Evolutionary conservation across 306 rosid species (phyloP), one percentile per base, ranked within the genome.

Genomic region (Quercus wislizeni): DNA sequence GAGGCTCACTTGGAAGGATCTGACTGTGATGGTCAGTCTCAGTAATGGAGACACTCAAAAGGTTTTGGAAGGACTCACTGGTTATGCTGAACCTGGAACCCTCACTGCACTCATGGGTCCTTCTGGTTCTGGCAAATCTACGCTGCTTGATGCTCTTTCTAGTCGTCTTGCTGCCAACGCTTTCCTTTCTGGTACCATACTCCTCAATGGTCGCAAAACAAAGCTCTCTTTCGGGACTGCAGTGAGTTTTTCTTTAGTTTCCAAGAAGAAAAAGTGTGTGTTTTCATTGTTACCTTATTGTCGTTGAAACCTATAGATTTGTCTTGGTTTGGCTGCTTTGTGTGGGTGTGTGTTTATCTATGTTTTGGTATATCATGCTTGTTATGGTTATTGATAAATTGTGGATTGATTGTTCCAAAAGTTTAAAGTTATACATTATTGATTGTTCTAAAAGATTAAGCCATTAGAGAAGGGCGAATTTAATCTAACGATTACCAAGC

Each of bases 91-190:
- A 78, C 99, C 99, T 17, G 99, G 99, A 12, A 83, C 86, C 56
- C 83, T 96, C 82, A 96, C 99, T 6, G 97, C 97, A 75, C 83
- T 96, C 61, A 96, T 96, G 99, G 99, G 99, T 0, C 99, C 99
- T 6, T 96, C 99, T 23, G 99, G 99, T 23, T 95, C 99, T 0
- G 99, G 99, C 3, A 95, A 95, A 83, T 95, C 98, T 0, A 93
- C 99, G 1, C 86, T 96, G 18, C 99, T 96, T 38, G 99, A 96
- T 65, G 97, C 98, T 46, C 93, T 96, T 28, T 96, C 99, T 3
- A 91, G 98, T 49, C 99, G 99, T n/a, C 85, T 96, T 0, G 99
- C 99, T 0, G 77, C 99, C 1, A 96, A 96, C 82, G 92, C 93
- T 0, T 96, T 96, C 65, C 96, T 89, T 18, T 91, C 99, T 1